Evolutionary conservation across 2,329 filamentous ascomycete genomes (phyloP), one percentile per base, ranked within the genome.

Genomic region (Talaromyces amestolkiae): DNA sequence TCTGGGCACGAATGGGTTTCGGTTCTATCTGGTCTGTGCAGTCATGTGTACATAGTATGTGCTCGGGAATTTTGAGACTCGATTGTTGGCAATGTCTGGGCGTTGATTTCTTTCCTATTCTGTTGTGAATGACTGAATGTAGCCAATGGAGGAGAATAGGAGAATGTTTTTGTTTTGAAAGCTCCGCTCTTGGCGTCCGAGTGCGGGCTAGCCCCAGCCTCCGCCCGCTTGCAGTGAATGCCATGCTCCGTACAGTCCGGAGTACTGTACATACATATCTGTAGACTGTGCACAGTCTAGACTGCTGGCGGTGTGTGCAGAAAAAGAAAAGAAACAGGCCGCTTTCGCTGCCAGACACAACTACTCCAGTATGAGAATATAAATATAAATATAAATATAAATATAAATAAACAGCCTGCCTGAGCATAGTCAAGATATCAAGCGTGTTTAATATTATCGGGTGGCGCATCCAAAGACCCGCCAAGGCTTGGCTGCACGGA

Each of bases 21-120:
- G 45, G 22, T 49, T 49, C 31, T 54, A 17, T 35, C 31, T 56
- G n/a, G n/a, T 19, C 8, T 8, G 10, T 39, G 31, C 22, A 39
- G 33, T 56, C 53, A 39, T 33, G 31, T 35, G 35, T 35, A 31
- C 13, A 31, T 24, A 1, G 24, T 2, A 3, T 31, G n/a, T 56
- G n/a, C 31, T 37, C 19, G 45, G 19, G 8, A 3, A 13, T 24
- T 47, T 24, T 10, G 10, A 3, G 19, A 24, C 45, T 4, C 6
- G 45, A 22, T 47, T 47, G 19, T 31, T 31, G 27, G 5, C 6
- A 27, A 3, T 27, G 35, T 22, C 13, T 31, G 24, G 31, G 31
- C 51, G 51, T 35, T 56, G 53, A 56, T 56, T 22, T 35, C n/a
- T 56, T 56, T 35, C 51, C 51, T 53, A 53, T 53, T 33, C 49